Percentiles rank a stretch among this genome's conserved stretches.
phyloP scores from a whole-genome alignment of 768 basidiomycete genomes.

The Leccinum ochraceum region DNA sequence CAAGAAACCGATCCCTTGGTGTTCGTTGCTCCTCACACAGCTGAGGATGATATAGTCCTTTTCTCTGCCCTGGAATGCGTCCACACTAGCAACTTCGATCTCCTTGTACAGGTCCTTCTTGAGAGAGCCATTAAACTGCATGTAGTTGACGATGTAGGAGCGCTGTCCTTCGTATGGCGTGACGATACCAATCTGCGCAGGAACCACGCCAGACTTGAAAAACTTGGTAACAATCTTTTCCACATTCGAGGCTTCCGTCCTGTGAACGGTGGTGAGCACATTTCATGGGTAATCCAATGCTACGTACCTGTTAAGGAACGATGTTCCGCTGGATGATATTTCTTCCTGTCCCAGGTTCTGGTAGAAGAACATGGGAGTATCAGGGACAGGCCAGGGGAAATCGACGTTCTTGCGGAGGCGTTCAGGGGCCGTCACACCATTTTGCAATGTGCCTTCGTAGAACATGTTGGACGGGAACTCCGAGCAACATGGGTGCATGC shows the following conservation, averaged over 20 bases:
- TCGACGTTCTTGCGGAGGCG: constrained; percentile 97
- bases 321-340: constrained; percentile 97
- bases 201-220: constrained; percentile 98
- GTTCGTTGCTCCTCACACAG: constrained; percentile 98
- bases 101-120: constrained; percentile 99
- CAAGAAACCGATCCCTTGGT: constrained; percentile 99
- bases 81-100: constrained; percentile 97
- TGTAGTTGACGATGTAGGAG: constrained; percentile 97
- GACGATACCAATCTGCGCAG: constrained; percentile 95
- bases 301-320: constrained; percentile 86
- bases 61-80: constrained; percentile 99
- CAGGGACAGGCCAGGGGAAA: constrained; percentile 97
- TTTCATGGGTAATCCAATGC: neutral
- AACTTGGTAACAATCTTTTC: constrained; percentile 99
- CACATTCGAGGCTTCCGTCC: constrained; percentile 98
- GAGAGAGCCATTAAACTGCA: constrained; percentile 99
- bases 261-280: constrained; percentile 31
- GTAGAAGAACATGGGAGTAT: constrained; percentile 99
- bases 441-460: constrained; percentile 98
- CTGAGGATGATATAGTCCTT: constrained; percentile 99
- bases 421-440: constrained; percentile 98
- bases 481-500: constrained; percentile 99
- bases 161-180: constrained; percentile 99
- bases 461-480: constrained; percentile 99
- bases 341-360: constrained; percentile 99